Conservation (phyloP, 208 protist species). For the Leishmania amazonensis region DNA sequence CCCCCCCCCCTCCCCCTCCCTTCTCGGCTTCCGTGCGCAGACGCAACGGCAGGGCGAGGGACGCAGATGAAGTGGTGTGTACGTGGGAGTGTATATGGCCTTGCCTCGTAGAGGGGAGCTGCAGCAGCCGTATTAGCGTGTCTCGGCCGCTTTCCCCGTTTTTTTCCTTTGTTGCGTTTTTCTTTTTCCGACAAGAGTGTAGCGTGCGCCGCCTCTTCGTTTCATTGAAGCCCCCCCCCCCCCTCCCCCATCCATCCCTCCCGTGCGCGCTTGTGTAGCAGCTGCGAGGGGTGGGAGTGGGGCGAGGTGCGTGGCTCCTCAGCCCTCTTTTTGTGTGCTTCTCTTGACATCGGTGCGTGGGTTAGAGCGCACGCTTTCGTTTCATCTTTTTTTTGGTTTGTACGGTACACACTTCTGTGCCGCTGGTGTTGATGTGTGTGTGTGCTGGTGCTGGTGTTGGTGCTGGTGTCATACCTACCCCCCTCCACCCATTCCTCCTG, state of each 20-base stretch:
- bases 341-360: not conserved
- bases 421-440: not conserved
- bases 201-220: not conserved
- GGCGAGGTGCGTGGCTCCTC: not conserved
- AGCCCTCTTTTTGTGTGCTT: not conserved
- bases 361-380: conserved; percentile 5
- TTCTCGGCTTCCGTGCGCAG: not conserved
- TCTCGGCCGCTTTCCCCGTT: not conserved
- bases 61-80: not conserved
- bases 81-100: not conserved
- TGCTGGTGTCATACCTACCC: not conserved
- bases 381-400: conserved; percentile 9
- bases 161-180: not conserved
- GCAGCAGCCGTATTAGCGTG: not conserved
- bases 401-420: not conserved
- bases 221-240: not conserved
- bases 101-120: not conserved
- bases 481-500: not conserved
- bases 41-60: not conserved
- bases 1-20: not conserved
- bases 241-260: no score
- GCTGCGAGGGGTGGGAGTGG: no score
- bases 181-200: not conserved
- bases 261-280: not conserved
- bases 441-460: not conserved